phyloP scores from a whole-genome alignment of 2,329 filamentous ascomycete genomes.

The Fusarium devonianum region DNA sequence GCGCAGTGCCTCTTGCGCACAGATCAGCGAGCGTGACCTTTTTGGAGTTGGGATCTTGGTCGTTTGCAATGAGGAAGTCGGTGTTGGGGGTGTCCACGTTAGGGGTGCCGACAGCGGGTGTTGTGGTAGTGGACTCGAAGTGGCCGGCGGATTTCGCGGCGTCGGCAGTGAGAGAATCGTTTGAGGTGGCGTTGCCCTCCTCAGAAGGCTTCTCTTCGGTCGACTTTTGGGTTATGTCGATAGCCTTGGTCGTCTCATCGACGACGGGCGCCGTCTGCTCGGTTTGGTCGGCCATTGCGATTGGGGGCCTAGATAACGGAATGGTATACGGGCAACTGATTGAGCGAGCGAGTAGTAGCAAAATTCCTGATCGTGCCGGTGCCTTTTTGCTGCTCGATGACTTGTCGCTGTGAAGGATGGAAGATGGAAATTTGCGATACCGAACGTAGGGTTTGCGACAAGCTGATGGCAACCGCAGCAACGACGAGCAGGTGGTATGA shows the following conservation, averaged over 20 bases:
- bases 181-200: background rate
- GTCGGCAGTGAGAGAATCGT: conserved; percentile 16
- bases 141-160: conserved; percentile 23
- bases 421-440: conserved; percentile 15
- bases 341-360: background rate
- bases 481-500: conserved; percentile 30
- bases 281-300: conserved; percentile 42
- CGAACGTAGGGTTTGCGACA: conserved; percentile 36
- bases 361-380: conserved; percentile 1
- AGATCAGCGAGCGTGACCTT: conserved; percentile 78
- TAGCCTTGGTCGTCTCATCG: conserved; percentile 25
- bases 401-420: conserved; percentile 18
- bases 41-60: conserved; percentile 57
- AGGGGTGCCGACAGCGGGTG: conserved; percentile 20
- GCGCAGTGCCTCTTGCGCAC: conserved; percentile 78
- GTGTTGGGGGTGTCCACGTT: conserved; percentile 32
- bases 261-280: conserved; percentile 40
- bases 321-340: background rate
- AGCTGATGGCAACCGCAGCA: conserved; percentile 28
- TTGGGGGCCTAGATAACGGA: background rate
- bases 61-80: conserved; percentile 42
- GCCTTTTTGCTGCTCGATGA: background rate
- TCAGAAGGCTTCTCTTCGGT: conserved; percentile 3
- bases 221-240: conserved; percentile 17
- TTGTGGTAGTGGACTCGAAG: conserved; percentile 30